These are phyloP conservation scores for Chaetomium sp. DNA, from an alignment of 2,329 filamentous ascomycete genomes.

Conservation along the genomic window DNA sequence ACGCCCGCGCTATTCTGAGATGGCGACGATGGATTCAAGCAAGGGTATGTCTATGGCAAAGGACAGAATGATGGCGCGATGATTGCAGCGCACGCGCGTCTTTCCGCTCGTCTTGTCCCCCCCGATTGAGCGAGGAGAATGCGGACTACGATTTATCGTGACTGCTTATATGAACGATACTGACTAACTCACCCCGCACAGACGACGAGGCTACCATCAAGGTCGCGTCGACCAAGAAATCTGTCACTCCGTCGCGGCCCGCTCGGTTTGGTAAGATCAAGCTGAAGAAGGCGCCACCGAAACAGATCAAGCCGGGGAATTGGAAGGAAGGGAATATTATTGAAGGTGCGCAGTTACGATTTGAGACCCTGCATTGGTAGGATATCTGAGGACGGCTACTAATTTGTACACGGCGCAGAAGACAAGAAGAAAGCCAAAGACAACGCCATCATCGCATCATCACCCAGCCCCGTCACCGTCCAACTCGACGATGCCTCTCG, in stretches of 20 bases:
- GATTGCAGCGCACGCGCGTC: no score
- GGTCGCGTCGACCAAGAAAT: constrained; percentile 50
- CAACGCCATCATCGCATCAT: constrained; percentile 36
- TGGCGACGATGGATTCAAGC: constrained; percentile 26
- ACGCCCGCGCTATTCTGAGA: not conserved
- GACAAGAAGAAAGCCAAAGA: constrained; percentile 49
- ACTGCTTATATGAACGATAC: not conserved
- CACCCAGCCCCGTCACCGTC: constrained; percentile 53
- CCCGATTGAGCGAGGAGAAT: no score
- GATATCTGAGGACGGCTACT: not conserved
- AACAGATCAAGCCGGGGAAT: constrained; percentile 60
- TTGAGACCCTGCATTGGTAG: not conserved
- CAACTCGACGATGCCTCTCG: constrained; percentile 69
- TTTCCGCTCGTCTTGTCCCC: no score
- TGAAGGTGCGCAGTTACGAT: constrained; percentile 37
- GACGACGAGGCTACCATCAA: constrained; percentile 56
- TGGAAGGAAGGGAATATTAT: constrained; percentile 63
- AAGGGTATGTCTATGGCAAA: constrained; percentile 21
- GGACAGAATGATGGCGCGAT: no score
- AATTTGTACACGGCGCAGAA: constrained; percentile 30
- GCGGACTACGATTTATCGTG: no score
- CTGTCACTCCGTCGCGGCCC: constrained; percentile 31
- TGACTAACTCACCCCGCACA: constrained; percentile 15
- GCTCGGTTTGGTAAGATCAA: constrained; percentile 47
- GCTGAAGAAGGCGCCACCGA: constrained; percentile 56